Conservation (phyloP, 768 basidiomycete genomes). For the Tulasnella sp. region DNA sequence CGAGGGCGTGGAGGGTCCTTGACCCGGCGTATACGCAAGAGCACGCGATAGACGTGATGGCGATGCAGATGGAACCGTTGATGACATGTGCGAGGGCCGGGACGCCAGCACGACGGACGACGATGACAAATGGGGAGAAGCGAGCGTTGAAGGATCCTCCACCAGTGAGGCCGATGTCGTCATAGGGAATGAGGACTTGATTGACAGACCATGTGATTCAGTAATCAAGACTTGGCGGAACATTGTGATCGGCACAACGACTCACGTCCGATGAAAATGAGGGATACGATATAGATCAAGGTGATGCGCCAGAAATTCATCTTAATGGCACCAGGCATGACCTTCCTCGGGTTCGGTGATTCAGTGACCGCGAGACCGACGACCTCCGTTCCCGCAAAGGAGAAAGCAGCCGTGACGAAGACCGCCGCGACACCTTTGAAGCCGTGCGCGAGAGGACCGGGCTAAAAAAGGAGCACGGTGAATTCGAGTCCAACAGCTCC, state of each 20-base stretch:
- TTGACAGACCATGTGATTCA: neutral
- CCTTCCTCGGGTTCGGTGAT: conserved; percentile 49
- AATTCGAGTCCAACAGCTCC: conserved; percentile 4
- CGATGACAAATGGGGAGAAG: conserved; percentile 53
- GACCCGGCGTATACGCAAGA: conserved; percentile 59
- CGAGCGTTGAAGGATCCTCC: conserved; percentile 32
- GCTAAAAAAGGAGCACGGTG: conserved; percentile 8
- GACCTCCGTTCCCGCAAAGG: conserved; percentile 57
- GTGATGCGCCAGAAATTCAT: conserved; percentile 57
- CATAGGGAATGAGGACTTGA: neutral
- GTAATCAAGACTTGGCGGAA: conserved; percentile 27
- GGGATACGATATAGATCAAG: conserved; percentile 53
- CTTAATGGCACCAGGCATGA: conserved; percentile 55
- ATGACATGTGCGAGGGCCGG: conserved; percentile 51
- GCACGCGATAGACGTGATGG: conserved; percentile 53
- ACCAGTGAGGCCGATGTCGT: neutral
- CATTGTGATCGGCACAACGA: conserved; percentile 27
- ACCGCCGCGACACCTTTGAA: conserved; percentile 29
- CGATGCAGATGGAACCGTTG: conserved; percentile 57
- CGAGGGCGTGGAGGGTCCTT: conserved; percentile 50
- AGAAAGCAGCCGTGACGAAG: conserved; percentile 62
- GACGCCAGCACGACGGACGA: conserved; percentile 52
- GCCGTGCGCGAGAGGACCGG: conserved; percentile 23
- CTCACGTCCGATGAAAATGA: conserved; percentile 51
- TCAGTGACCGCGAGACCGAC: conserved; percentile 67